Conservation (phyloP, 1,139 yeast species). For the Magnusiomyces clavatus region DNA sequence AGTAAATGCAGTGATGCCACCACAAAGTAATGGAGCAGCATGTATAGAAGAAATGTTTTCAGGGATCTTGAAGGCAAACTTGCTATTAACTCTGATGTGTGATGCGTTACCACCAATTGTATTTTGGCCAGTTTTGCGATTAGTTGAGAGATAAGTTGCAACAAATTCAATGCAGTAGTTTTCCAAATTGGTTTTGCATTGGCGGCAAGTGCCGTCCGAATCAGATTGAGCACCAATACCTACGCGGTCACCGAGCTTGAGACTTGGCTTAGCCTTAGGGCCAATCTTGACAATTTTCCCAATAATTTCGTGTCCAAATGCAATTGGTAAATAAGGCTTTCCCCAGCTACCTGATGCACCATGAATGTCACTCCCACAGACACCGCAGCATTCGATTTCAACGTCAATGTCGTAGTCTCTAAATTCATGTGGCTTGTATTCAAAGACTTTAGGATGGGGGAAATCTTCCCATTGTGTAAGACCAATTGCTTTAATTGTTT, state of each 20-base stretch:
- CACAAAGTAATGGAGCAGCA: conserved; percentile 64
- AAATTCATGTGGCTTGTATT: conserved; percentile 6
- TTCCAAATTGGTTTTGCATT: conserved; percentile 43
- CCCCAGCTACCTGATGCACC: conserved; percentile 39
- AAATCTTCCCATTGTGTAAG: not conserved
- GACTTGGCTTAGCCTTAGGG: conserved; percentile 27
- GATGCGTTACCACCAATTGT: conserved; percentile 59
- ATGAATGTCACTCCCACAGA: conserved; percentile 56
- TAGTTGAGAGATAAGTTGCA: conserved; percentile 35
- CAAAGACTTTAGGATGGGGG: conserved; percentile 1
- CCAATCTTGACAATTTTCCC: conserved; percentile 51
- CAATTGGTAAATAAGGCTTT: conserved; percentile 28
- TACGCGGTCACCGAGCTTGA: conserved; percentile 49
- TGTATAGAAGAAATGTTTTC: conserved; percentile 38
- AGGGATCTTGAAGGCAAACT: conserved; percentile 51
- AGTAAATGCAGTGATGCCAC: conserved; percentile 55
- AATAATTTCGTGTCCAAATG: conserved; percentile 47
- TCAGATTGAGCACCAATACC: conserved; percentile 53
- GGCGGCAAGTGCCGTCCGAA: conserved; percentile 42
- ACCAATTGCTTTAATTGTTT: conserved; percentile 14
- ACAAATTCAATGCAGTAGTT: conserved; percentile 42
- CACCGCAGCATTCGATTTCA: conserved; percentile 46
- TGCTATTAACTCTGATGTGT: conserved; percentile 46
- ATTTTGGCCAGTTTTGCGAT: conserved; percentile 21
- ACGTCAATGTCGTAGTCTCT: conserved; percentile 34